phyloP scores from a whole-genome alignment of 805 yeast genomes.

The Nakazawaea ambrosiae region DNA sequence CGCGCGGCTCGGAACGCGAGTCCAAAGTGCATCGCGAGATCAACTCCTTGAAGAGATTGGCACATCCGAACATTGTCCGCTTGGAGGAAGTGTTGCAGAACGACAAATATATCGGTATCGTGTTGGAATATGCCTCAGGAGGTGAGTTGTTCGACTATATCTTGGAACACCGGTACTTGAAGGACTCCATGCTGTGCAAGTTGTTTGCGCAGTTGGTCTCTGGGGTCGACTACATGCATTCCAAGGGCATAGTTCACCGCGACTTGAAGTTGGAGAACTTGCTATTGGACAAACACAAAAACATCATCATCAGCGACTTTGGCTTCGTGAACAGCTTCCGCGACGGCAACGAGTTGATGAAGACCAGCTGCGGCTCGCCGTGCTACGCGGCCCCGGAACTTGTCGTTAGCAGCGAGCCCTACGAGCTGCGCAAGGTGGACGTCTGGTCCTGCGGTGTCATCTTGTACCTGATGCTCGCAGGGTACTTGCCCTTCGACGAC shows the following conservation, averaged over 20 bases:
- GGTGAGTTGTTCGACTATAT: constrained; percentile 96
- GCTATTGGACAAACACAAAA: constrained; percentile 76
- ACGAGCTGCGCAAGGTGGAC: constrained; percentile 90
- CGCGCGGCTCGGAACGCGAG: constrained; percentile 79
- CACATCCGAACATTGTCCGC: constrained; percentile 91
- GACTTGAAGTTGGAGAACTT: constrained; percentile 73
- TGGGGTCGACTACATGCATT: constrained; percentile 87
- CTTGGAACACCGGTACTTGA: constrained; percentile 74
- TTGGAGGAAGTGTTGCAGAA: constrained; percentile 90
- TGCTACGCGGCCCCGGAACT: constrained; percentile 98
- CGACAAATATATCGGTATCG: constrained; percentile 94
- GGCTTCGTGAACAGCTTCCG: constrained; percentile 90
- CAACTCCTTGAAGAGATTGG: constrained; percentile 75
- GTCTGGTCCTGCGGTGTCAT: constrained; percentile 97
- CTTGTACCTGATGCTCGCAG: constrained; percentile 93
- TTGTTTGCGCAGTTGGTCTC: constrained; percentile 88
- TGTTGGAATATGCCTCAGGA: constrained; percentile 93
- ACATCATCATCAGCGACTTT: constrained; percentile 82
- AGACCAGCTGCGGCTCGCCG: constrained; percentile 94
- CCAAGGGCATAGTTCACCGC: constrained; percentile 73
- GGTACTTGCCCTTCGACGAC: constrained; percentile 95
- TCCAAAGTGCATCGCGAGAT: constrained; percentile 89
- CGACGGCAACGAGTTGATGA: constrained; percentile 69
- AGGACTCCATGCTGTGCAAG: constrained; percentile 80
- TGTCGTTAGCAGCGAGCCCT: constrained; percentile 80